Conservation (phyloP, 768 basidiomycete genomes). For the Multifurca ochricompacta region DNA sequence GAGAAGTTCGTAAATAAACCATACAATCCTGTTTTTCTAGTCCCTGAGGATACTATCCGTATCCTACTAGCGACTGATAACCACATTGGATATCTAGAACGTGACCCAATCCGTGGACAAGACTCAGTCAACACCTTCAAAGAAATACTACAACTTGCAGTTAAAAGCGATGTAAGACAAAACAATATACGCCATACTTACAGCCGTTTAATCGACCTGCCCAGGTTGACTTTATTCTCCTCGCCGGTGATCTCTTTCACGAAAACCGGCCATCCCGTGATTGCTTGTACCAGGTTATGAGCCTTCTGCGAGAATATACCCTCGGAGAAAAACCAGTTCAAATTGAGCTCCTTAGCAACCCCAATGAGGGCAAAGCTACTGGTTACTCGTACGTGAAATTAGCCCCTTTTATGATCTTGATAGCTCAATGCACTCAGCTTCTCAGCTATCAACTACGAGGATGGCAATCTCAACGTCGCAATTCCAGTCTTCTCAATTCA, state of each 20-base stretch:
- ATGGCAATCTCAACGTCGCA: slow-evolving; percentile 87
- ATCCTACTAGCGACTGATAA: slow-evolving; percentile 94
- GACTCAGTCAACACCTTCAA: slow-evolving; percentile 94
- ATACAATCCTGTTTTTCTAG: slow-evolving; percentile 24
- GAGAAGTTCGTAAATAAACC: neutral
- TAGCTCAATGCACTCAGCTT: slow-evolving; percentile 50
- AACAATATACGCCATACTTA: neutral
- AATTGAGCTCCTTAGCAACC: slow-evolving; percentile 87
- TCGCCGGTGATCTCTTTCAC: slow-evolving; percentile 96
- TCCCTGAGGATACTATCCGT: slow-evolving; percentile 58
- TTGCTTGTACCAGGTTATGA: slow-evolving; percentile 82
- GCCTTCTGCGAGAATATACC: slow-evolving; percentile 84
- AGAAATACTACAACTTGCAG: slow-evolving; percentile 87
- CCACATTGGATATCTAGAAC: slow-evolving; percentile 90
- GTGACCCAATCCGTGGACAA: slow-evolving; percentile 89
- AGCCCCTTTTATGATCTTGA: neutral
- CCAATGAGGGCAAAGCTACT: slow-evolving; percentile 78
- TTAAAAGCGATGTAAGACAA: slow-evolving; percentile 69
- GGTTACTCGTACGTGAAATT: slow-evolving; percentile 63
- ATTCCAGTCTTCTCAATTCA: slow-evolving; percentile 99
- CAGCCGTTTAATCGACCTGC: neutral
- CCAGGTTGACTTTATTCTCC: slow-evolving; percentile 91
- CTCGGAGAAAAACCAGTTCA: slow-evolving; percentile 84
- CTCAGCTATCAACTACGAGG: slow-evolving; percentile 95
- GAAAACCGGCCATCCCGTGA: slow-evolving; percentile 94